Base-by-base conservation (phyloP, 768 basidiomycete species). In the Phaffia tasmanica region DNA sequence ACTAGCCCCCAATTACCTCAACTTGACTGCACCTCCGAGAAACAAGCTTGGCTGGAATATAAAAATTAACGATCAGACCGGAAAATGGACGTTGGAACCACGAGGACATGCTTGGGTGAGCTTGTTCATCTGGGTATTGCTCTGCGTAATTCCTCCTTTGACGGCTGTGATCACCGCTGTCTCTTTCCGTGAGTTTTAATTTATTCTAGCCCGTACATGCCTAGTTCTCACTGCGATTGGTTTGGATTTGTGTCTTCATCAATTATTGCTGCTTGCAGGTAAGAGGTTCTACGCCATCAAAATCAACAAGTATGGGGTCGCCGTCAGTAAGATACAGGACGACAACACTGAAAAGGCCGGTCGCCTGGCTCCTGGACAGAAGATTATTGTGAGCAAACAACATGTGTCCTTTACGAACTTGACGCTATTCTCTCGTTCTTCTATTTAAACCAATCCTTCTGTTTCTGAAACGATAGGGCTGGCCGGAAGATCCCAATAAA, bases 231-330 rank as follows among this genome's bases (percentile, higher is more conserved):
- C 56, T 29, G 56, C 27, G 27, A 15, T 27, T 25, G 27, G 15
- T 18, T 57, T 23, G 2, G 25, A 32, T 9, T 3, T n/a, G 27
- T 16, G 6, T 57, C 7, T 4, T 32, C 56, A 57, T 23, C 16
- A 19, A 25, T 32, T 27, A 4, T n/a, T n/a, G 16, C 16, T 8
- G 8, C 16, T 54, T 54, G 53, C 21, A 54, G n/a, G 91, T 84
- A 89, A 88, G 85, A 85, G 86, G 11, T 95, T 95, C 83, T 95
- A 95, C 72, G 89, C 90, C 48, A 94, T 95, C 79, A 91, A 84
- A 75, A 86, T 91, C 80, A 95, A 95, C 77, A 85, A 85, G 67
- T 69, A 69, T 55, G 67, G 67, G 51, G 67, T 69, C 62, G 64
- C 63, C 53, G 67, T 63, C 19, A 30, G 57, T 18, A 63, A 69